Conservation (phyloP, 306 rosid genomes). For the Mimosa bimucronata region DNA sequence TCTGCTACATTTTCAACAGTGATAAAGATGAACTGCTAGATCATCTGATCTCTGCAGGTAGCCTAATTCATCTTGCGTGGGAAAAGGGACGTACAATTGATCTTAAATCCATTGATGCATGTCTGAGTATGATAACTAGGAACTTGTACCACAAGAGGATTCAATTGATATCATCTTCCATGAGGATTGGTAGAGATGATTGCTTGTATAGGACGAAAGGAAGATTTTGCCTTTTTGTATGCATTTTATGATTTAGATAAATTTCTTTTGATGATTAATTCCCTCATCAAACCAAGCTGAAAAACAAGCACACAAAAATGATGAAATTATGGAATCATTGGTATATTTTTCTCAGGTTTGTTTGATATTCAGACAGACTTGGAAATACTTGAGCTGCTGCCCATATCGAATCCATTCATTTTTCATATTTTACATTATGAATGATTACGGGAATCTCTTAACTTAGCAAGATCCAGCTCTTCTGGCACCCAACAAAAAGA, state of each 20-base stretch:
- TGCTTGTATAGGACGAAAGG: constrained; percentile 51
- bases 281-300: constrained; percentile 8
- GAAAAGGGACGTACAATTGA: constrained; percentile 20
- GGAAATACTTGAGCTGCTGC: background rate
- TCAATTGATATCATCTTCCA: constrained; percentile 28
- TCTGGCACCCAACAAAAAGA: no score
- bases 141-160: constrained; percentile 33
- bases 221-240: constrained; percentile 39
- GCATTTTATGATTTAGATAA: constrained; percentile 22
- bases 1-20: constrained; percentile 14
- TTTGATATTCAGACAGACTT: background rate
- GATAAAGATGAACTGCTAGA: constrained; percentile 8
- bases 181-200: constrained; percentile 39
- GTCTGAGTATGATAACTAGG: constrained; percentile 31
- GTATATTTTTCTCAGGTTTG: background rate
- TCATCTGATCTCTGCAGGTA: constrained; percentile 31
- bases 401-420: background rate
- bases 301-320: background rate
- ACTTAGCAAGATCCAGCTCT: background rate
- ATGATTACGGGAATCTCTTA: background rate
- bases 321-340: constrained; percentile 4
- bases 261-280: constrained; percentile 29
- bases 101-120: constrained; percentile 33
- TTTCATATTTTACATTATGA: background rate
- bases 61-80: background rate